These are phyloP conservation scores for Nemania bipapillata DNA, from an alignment of 2,329 filamentous ascomycete species.

Conservation along the genomic window DNA sequence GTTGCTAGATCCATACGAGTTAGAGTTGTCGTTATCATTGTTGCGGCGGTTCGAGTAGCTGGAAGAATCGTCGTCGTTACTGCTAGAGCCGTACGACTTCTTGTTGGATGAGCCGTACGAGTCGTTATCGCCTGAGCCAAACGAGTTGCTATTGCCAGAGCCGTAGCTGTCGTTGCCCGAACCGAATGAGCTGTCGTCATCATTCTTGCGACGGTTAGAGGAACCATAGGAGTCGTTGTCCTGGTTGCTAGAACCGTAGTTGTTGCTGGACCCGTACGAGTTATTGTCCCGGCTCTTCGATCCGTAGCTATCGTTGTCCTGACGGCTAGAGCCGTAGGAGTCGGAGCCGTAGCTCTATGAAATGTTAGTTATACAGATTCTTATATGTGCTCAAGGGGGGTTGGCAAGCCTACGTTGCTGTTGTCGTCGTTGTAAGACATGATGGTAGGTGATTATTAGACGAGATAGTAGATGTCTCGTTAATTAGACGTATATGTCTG, in stretches of 20 bases:
- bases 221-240: conserved; percentile 30
- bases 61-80: conserved; percentile 37
- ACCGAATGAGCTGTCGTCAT: conserved; percentile 40
- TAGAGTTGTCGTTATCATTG: conserved; percentile 20
- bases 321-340: conserved; percentile 39
- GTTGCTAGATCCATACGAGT: conserved; percentile 8
- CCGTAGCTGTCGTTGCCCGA: conserved; percentile 41
- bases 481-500: conserved; percentile 1
- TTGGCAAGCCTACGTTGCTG: conserved; percentile 50
- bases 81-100: conserved; percentile 28
- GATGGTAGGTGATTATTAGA: conserved; percentile 27
- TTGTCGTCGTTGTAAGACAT: conserved; percentile 60
- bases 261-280: conserved; percentile 27
- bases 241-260: conserved; percentile 30
- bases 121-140: conserved; percentile 30
- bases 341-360: conserved; percentile 42
- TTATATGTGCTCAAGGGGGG: neutral
- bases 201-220: conserved; percentile 11
- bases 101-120: conserved; percentile 35
- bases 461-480: neutral
- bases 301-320: conserved; percentile 40
- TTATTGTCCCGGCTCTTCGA: conserved; percentile 24
- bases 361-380: conserved; percentile 13
- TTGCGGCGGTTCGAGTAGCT: conserved; percentile 26
- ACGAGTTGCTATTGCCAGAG: conserved; percentile 22